Percentiles rank a stretch among this genome's conserved stretches.
Evolutionary conservation across 352 stramenopile genomes (phyloP).

Genomic region (Aphanomyces euteiches): DNA sequence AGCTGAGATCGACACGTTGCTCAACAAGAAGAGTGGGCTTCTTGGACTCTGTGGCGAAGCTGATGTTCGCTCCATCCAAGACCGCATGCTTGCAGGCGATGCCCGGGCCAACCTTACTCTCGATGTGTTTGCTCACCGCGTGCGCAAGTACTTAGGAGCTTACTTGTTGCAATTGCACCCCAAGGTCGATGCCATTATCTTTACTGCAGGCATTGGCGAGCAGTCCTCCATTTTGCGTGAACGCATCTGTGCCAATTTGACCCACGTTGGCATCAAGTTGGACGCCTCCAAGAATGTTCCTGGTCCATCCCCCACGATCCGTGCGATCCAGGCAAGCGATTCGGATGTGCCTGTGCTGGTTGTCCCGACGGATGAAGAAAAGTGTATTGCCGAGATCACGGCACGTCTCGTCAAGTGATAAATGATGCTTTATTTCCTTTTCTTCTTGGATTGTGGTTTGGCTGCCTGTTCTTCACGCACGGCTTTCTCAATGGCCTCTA

Average conservation of each 20-base stretch:
- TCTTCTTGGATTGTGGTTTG: not conserved
- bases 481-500: conserved; percentile 16
- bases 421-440: conserved; percentile 7
- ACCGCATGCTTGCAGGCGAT: conserved; percentile 52
- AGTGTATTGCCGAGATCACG: conserved; percentile 84
- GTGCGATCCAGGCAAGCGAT: conserved; percentile 36
- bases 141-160: conserved; percentile 84
- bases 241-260: conserved; percentile 58
- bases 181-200: conserved; percentile 78
- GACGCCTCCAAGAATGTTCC: conserved; percentile 66
- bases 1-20: conserved; percentile 70
- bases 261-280: conserved; percentile 66
- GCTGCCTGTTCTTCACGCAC: not conserved
- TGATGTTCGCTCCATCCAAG: conserved; percentile 78
- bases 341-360: conserved; percentile 72
- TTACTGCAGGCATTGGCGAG: conserved; percentile 87
- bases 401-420: conserved; percentile 44
- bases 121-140: conserved; percentile 80
- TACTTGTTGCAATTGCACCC: conserved; percentile 72
- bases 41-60: conserved; percentile 75
- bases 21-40: conserved; percentile 89
- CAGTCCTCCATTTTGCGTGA: conserved; percentile 74
- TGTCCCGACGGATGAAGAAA: conserved; percentile 88
- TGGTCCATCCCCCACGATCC: conserved; percentile 61
- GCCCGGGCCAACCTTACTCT: conserved; percentile 60